Evolutionary conservation across 1,284 basidiomycete genomes (phyloP), one percentile per base, ranked within the genome.

Genomic region (Ustilago bromivora): DNA sequence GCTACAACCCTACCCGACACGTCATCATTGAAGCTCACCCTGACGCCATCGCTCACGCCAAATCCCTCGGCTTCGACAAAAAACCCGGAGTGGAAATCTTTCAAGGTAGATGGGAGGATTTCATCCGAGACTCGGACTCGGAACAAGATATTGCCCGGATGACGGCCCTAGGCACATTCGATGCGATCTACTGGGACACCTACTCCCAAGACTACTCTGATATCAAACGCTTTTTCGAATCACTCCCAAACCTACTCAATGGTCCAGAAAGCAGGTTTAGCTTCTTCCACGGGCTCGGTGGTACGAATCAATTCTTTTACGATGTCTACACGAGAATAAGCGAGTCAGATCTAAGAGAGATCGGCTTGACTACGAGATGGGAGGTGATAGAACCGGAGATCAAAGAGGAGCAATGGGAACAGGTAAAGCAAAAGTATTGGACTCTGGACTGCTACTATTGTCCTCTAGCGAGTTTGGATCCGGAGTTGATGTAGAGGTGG

Each of bases 201-300:
- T 97, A 97, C 87, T 92, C 93, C 0, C 95, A 98, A 85, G 90
- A 92, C 60, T 98, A 97, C 82, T 15, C 43, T 23, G 93, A 93
- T 73, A 89, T 98, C 41, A 91, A 91, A 78, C 87, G 88, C 23
- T 97, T 98, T 88, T 98, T 99, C 86, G 91, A 92, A 68, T 88
- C 90, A 57, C 87, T 98, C 1, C 94, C 94, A 0, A 90, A 93
- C 82, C 88, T 98, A 1, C 88, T 98, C n/a, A 89, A 90, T 31
- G 92, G 92, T 0, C 90, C 92, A 9, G 88, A 91, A 4, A 92
- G 93, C 19, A 88, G 91, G 19, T 85, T 85, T 86, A 93, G 94
- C 66, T 99, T 98, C 88, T 99, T 98, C 90, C 95, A 99, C 85
- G 96, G 96, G 5, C 89, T 99, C 1, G 97, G 94, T 17, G 96